Conservation (phyloP, 345 rosid genomes). For the Aurinia saxatilis region DNA sequence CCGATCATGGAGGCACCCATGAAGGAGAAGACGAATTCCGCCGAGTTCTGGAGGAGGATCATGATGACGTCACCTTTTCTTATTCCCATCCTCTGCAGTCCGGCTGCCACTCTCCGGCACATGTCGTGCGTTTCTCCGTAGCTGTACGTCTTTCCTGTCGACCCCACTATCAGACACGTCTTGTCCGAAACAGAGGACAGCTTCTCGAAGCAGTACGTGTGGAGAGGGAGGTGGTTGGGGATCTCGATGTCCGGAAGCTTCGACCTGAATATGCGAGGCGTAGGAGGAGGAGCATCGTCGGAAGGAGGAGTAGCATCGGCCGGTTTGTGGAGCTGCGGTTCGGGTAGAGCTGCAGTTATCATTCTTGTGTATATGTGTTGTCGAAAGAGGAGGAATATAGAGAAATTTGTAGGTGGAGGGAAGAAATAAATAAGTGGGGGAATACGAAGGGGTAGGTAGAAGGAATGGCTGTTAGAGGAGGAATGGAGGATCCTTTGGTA, state of each 20-base stretch:
- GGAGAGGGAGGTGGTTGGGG: constrained; percentile 70
- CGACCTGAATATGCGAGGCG: constrained; percentile 53
- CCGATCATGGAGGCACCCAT: constrained; percentile 88
- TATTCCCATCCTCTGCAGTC: constrained; percentile 50
- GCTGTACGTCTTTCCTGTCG: constrained; percentile 38
- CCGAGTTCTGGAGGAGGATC: constrained; percentile 75
- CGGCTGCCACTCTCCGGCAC: constrained; percentile 47
- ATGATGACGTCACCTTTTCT: constrained; percentile 75
- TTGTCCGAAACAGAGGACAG: constrained; percentile 31
- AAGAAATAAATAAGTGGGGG: constrained; percentile 5
- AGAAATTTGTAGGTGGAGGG: constrained; percentile 3
- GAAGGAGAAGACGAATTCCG: constrained; percentile 80
- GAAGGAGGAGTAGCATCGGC: constrained; percentile 9
- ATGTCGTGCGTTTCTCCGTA: constrained; percentile 50
- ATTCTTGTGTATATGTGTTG: constrained; percentile 15
- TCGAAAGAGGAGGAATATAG: no score
- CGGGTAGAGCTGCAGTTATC: constrained; percentile 23
- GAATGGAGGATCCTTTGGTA: constrained; percentile 28
- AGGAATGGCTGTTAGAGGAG: constrained; percentile 32
- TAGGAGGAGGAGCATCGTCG: background rate
- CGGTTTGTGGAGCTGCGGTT: constrained; percentile 20
- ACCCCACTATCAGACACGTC: constrained; percentile 62
- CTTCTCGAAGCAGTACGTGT: constrained; percentile 60
- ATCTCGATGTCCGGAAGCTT: constrained; percentile 73
- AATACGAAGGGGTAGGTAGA: constrained; percentile 20